Evolutionary conservation across 2,329 filamentous ascomycete species (phyloP).

Genomic region (Waltergamsia citrina): DNA sequence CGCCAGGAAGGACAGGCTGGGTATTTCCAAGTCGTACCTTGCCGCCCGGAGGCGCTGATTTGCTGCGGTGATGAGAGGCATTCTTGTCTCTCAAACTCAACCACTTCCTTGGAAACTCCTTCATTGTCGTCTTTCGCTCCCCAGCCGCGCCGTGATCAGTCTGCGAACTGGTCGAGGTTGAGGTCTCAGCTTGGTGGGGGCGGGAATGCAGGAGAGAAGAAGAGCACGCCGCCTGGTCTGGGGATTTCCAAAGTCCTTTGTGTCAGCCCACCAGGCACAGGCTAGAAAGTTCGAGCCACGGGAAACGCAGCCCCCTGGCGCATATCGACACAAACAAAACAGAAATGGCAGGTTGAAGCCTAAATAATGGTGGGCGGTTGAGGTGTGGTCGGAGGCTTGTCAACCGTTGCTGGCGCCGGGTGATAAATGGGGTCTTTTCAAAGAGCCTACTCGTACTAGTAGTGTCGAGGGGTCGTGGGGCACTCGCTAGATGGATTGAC

Average conservation of each 20-base stretch:
- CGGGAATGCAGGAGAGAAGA: neutral
- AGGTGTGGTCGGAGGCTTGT: too few species aligned
- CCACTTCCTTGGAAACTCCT: constrained; percentile 52
- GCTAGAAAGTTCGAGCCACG: too few species aligned
- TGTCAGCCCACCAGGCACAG: too few species aligned
- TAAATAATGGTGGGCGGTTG: too few species aligned
- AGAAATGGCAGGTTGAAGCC: too few species aligned
- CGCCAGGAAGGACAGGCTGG: constrained; percentile 1
- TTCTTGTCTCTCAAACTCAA: constrained; percentile 62
- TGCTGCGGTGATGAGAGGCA: constrained; percentile 40
- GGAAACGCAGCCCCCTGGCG: too few species aligned
- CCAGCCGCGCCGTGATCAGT: neutral
- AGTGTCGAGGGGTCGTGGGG: too few species aligned
- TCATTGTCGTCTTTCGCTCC: constrained; percentile 29
- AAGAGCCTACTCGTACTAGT: too few species aligned
- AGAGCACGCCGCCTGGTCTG: neutral
- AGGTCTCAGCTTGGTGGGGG: constrained; percentile 1
- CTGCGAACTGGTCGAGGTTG: neutral
- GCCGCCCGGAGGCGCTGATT: constrained; percentile 42
- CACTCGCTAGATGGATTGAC: too few species aligned
- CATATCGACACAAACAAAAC: too few species aligned
- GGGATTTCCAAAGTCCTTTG: neutral
- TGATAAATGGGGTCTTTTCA: too few species aligned
- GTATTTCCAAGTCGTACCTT: constrained; percentile 40
- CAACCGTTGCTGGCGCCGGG: too few species aligned